Conservation (phyloP, 805 yeast species). For the Clavispora phyllophila region DNA sequence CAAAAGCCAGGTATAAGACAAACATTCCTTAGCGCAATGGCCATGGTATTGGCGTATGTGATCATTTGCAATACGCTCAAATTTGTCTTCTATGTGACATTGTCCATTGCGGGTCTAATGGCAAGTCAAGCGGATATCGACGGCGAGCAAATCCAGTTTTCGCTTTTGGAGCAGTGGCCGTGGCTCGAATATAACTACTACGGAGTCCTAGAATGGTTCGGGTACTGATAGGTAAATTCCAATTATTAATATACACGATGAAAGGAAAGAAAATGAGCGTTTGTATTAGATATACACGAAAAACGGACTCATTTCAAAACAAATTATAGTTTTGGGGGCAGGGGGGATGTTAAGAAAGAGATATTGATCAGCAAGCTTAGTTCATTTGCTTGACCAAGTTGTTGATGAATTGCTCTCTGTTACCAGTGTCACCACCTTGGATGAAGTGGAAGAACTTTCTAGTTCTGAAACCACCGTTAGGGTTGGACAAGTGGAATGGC, state of each 20-base stretch:
- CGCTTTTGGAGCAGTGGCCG: conserved; percentile 12
- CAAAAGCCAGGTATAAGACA: not conserved
- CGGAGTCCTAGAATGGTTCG: conserved; percentile 8
- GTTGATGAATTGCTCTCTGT: conserved; percentile 95
- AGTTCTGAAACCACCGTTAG: conserved; percentile 97
- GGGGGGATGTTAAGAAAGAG: not conserved
- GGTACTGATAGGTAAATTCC: conserved; percentile 2
- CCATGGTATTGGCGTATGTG: conserved; percentile 5
- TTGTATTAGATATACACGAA: not conserved
- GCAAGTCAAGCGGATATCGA: not conserved
- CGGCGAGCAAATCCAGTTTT: conserved; percentile 4
- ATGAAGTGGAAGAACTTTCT: conserved; percentile 96
- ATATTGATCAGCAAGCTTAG: conserved; percentile 40
- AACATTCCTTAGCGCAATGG: not conserved
- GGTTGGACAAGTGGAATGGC: conserved; percentile 97
- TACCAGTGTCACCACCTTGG: conserved; percentile 98
- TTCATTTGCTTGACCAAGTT: conserved; percentile 90
- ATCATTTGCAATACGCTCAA: conserved; percentile 5
- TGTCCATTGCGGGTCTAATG: not conserved
- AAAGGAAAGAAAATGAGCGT: not conserved
- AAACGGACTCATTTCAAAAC: not conserved
- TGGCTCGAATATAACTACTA: conserved; percentile 14
- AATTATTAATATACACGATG: not conserved
- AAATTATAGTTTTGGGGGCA: not conserved
- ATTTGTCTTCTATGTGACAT: conserved; percentile 5